phyloP scores from a whole-genome alignment of 2,329 filamentous ascomycete species.

The Fusarium staphyleae region DNA sequence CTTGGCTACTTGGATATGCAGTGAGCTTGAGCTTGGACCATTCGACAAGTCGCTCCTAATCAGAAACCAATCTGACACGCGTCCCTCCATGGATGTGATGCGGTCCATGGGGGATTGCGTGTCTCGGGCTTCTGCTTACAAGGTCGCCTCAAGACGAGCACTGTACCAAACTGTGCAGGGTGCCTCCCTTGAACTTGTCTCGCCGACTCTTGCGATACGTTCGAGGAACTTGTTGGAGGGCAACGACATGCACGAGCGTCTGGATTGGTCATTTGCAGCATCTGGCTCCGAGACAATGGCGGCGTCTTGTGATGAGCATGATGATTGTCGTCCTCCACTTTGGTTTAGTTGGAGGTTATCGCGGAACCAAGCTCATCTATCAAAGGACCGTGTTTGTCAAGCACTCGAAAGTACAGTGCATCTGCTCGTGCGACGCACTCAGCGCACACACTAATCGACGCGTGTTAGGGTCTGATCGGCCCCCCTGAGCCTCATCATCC shows the following conservation, averaged over 20 bases:
- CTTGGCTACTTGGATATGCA: neutral
- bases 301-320: neutral
- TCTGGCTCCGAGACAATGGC: conserved; percentile 9
- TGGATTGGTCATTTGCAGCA: conserved; percentile 9
- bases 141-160: conserved; percentile 2
- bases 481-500: conserved; percentile 1
- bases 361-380: neutral
- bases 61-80: conserved; percentile 39
- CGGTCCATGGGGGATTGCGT: conserved; percentile 12
- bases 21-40: conserved; percentile 8
- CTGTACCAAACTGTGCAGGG: conserved; percentile 7
- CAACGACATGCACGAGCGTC: conserved; percentile 10
- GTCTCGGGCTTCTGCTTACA: conserved; percentile 14
- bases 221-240: neutral
- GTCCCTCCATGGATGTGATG: conserved; percentile 27
- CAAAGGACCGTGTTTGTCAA: neutral
- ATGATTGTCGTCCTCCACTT: neutral
- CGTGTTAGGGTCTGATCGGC: conserved; percentile 8
- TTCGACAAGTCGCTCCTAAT: conserved; percentile 11
- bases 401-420: conserved; percentile 1
- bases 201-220: neutral
- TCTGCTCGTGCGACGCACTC: neutral
- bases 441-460: neutral
- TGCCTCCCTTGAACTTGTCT: conserved; percentile 21
- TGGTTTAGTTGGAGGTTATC: neutral